Evolutionary conservation across 352 stramenopile species (phyloP), one percentile per base, ranked within the genome.

Genomic region (Phytophthora fragariae): DNA sequence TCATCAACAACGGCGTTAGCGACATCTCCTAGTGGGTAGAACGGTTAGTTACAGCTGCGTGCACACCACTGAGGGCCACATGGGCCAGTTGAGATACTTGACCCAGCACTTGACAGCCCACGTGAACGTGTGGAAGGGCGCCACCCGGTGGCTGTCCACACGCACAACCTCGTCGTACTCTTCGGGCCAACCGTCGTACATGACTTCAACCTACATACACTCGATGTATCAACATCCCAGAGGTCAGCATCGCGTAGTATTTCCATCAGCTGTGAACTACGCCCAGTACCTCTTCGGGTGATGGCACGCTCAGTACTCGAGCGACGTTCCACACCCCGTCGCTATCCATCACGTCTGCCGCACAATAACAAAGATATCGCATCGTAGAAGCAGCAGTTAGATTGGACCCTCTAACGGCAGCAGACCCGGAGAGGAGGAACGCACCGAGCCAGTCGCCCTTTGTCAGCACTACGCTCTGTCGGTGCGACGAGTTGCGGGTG

Each of bases 91-190:
- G 37, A 83, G 77, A 53, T 92, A 94, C 60, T 91, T 91, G 39
- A 86, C 84, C 86, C 86, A 94, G 64, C 85, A 92, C 71, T 92
- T 92, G 56, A 92, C 85, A 8, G 81, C 72, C 85, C 84, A 92
- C 59, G 86, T 94, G 74, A 85, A 94, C 31, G 85, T 91, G 63
- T 94, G 83, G 66, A 81, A 92, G 19, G 86, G 86, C 17, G 86
- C 86, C 14, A 92, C 81, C 44, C 85, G 82, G 37, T 80, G 72
- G 66, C 79, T 83, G 64, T 92, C 79, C 37, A 92, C 70, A 7
- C 60, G 50, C 59, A 94, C 73, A 29, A 90, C 65, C 54, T 94
- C 86, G 63, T 92, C 81, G 65, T 84, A 92, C 37, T 87, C 72
- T 1, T 63, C 17, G 1, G 73, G 75, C 86, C 86, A 94, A 14